Evolutionary conservation across 306 rosid species (phyloP).

Genomic region (Citrullus colocynthis): DNA sequence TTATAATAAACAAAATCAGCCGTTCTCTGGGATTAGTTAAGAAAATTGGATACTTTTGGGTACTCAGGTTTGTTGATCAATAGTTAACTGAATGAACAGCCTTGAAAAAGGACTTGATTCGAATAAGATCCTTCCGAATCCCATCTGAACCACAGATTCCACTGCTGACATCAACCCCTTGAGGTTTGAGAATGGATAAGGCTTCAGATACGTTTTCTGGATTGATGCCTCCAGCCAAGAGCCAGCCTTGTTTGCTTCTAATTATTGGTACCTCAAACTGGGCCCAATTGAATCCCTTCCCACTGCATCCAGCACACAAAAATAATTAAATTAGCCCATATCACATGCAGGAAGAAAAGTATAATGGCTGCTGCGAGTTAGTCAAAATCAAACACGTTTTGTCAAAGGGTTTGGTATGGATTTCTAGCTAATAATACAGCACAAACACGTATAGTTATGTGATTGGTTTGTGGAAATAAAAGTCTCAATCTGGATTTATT

Average conservation of each 20-base stretch:
- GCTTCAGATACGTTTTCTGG: conserved; percentile 61
- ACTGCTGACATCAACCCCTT: conserved; percentile 85
- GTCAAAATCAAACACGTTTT: neutral
- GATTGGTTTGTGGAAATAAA: neutral
- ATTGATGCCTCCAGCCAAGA: conserved; percentile 82
- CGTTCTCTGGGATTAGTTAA: neutral
- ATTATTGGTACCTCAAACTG: conserved; percentile 52
- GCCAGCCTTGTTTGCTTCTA: conserved; percentile 87
- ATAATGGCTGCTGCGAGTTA: neutral
- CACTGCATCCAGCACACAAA: conserved; percentile 30
- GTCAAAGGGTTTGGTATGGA: neutral
- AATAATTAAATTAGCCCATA: neutral
- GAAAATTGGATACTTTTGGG: neutral
- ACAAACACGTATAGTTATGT: neutral
- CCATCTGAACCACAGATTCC: conserved; percentile 80
- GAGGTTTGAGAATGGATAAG: conserved; percentile 51
- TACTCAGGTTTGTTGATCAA: conserved; percentile 12
- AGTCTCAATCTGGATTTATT: neutral
- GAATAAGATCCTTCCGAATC: conserved; percentile 53
- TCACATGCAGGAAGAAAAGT: neutral
- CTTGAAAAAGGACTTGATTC: conserved; percentile 41
- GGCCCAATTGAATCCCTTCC: conserved; percentile 64
- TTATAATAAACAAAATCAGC: neutral
- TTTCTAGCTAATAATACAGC: neutral
- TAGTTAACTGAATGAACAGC: conserved; percentile 34